Percentiles rank a stretch among this genome's conserved stretches.
Conservation (phyloP, 163 green algal genomes). For the Chlamydomonas reinhardtii region DNA sequence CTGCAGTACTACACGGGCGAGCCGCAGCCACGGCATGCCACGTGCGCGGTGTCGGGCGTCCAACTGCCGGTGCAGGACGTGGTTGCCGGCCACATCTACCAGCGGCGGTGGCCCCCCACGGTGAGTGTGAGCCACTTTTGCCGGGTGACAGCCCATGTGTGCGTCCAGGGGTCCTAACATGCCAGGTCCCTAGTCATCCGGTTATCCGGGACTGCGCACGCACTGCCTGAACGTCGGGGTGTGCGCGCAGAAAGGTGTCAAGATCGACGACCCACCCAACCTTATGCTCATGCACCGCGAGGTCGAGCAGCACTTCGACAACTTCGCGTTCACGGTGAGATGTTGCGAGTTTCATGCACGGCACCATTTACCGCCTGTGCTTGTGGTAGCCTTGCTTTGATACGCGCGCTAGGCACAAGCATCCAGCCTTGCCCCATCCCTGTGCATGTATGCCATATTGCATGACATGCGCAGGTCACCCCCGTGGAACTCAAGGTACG, state of each 20-base stretch:
- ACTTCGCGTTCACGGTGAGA: neutral
- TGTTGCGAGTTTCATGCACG: neutral
- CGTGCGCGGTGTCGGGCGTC: neutral
- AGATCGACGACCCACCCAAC: neutral
- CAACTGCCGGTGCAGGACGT: neutral
- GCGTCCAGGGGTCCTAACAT: neutral
- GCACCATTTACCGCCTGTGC: neutral
- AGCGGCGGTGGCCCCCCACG: neutral
- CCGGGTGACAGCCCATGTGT: neutral
- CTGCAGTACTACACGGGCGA: neutral
- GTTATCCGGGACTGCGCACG: neutral
- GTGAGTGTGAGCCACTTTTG: neutral
- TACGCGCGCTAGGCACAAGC: neutral
- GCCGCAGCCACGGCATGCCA: neutral
- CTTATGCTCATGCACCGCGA: neutral
- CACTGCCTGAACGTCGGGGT: neutral
- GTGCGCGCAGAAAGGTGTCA: neutral
- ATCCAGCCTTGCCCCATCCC: neutral
- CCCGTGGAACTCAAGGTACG: neutral
- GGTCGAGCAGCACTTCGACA: neutral
- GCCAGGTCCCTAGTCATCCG: neutral
- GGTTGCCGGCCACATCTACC: constrained; percentile 3
- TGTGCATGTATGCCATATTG: neutral
- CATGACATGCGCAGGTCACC: neutral
- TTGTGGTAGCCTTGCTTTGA: neutral